Base-by-base conservation (phyloP, 148 eudicot species). In the Diospyros kaki region DNA sequence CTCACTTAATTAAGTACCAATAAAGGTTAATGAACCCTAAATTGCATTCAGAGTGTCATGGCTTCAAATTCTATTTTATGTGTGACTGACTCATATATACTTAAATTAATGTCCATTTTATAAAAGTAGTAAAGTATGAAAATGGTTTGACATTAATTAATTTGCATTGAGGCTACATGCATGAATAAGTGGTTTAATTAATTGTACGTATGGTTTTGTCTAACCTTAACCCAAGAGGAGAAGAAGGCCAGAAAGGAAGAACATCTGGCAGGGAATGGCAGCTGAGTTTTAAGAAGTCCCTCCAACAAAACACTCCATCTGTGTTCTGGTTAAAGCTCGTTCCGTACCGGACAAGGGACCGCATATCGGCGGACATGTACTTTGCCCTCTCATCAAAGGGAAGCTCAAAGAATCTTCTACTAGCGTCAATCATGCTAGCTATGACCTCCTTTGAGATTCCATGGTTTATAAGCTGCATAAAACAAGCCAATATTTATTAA, bases 241-340 rank as follows among this genome's bases (percentile, higher is more conserved):
- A 87, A 67, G 93, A 82, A 55, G 98, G 97, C 91, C 97, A 91
- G 69, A 75, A 85, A 43, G 88, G 81, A 77, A 82, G 82, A 64
- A 77, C 76, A 44, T 91, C 88, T 8, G 87, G 73, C 13, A 78
- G 43, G 44, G 91, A 89, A 68, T 89, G 76, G 80, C 93, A 90
- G 55, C 72, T 87, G 11, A 94, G 83, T 86, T 94, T 94, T 58
- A 94, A 74, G 75, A 94, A 94, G 72, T 94, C 98, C 79, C 98
- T 83, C 98, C 98, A 94, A 72, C 86, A 87, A 68, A 84, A 94
- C 12, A 89, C 84, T 7, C 84, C 84, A 68, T 94, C 98, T 17
- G 79, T 90, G 56, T 75, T 88, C 83, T 94, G 98, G 80, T 90
- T 94, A 61, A 84, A 91, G 83, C 98, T 94, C 5, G 98, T 94